Evolutionary conservation across 306 rosid genomes (phyloP).

Genomic region (Glycine tomentella): DNA sequence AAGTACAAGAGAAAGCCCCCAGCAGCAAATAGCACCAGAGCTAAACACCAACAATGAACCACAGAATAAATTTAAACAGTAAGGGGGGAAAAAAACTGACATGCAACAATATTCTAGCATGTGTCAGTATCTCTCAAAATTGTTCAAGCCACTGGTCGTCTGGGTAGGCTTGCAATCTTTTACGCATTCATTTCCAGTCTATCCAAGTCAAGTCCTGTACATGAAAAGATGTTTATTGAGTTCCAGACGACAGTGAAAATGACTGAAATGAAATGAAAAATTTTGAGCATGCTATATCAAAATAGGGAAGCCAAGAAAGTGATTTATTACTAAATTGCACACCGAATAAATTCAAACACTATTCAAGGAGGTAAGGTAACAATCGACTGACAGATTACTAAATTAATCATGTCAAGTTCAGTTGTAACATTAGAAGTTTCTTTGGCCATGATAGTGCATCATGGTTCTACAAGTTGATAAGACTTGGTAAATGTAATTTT

Average conservation of each 20-base stretch:
- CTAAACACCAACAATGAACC: slow-evolving; percentile 49
- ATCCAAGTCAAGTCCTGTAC: slow-evolving; percentile 41
- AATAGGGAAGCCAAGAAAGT: slow-evolving; percentile 21
- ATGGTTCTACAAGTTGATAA: slow-evolving; percentile 35
- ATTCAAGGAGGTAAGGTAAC: too few species aligned
- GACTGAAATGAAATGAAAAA: slow-evolving; percentile 23
- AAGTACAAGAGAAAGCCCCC: slow-evolving; percentile 52
- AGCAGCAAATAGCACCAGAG: slow-evolving; percentile 53
- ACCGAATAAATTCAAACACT: slow-evolving; percentile 1
- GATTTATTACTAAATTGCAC: slow-evolving; percentile 12
- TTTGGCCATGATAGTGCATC: background rate
- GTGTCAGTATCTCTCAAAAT: slow-evolving; percentile 60
- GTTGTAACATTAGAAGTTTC: slow-evolving; percentile 24
- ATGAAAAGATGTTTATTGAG: slow-evolving; percentile 6
- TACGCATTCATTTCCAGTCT: slow-evolving; percentile 32
- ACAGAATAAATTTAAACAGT: slow-evolving; percentile 45
- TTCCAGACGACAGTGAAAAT: background rate
- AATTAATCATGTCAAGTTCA: background rate
- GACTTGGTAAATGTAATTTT: background rate
- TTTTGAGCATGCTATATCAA: slow-evolving; percentile 26
- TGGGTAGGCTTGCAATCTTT: slow-evolving; percentile 33
- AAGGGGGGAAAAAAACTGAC: slow-evolving; percentile 41
- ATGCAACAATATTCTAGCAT: slow-evolving; percentile 46
- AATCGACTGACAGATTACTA: too few species aligned
- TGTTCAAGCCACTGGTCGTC: slow-evolving; percentile 57